These are phyloP conservation scores for Cladosporium sp. DNA, from an alignment of 2,329 filamentous ascomycete genomes.

Conservation along the genomic window DNA sequence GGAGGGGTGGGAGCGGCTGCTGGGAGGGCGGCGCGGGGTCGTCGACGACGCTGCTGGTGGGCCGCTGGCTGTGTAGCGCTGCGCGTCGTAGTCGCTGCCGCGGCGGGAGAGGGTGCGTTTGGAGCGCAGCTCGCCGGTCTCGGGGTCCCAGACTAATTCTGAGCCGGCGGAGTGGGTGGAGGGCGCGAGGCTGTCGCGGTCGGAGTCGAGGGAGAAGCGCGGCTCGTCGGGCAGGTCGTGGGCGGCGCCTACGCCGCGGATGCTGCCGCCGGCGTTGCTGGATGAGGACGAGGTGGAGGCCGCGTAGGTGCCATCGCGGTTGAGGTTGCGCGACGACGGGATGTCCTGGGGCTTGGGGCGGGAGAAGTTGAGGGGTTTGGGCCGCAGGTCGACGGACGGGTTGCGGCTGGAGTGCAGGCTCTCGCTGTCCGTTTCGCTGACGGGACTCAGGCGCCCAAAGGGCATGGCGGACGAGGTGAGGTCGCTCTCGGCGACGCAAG, in stretches of 20 bases:
- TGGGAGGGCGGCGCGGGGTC: background rate
- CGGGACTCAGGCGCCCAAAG: conserved; percentile 12
- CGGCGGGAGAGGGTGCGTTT: background rate
- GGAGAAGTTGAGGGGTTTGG: conserved; percentile 23
- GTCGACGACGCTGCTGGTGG: too few species aligned
- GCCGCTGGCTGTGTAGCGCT: conserved; percentile 1
- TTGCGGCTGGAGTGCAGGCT: conserved; percentile 2
- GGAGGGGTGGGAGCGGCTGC: background rate
- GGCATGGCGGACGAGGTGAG: conserved; percentile 2
- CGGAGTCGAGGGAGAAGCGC: background rate
- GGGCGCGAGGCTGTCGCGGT: background rate
- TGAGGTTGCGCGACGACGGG: conserved; percentile 1
- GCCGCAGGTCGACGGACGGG: conserved; percentile 13
- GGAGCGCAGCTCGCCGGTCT: conserved; percentile 14
- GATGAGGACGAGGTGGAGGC: conserved; percentile 7
- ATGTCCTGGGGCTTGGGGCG: conserved; percentile 15
- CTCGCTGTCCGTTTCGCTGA: conserved; percentile 11
- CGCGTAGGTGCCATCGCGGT: conserved; percentile 1
- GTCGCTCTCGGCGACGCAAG: too few species aligned
- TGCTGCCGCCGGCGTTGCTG: conserved; percentile 1
- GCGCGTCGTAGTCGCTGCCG: conserved; percentile 7
- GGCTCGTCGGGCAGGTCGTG: conserved; percentile 4
- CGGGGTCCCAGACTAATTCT: conserved; percentile 18
- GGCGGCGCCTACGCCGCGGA: background rate
- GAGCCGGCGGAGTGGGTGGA: conserved; percentile 13